Conservation (phyloP, 2,329 filamentous ascomycete species). For the Verruconis gallopava region DNA sequence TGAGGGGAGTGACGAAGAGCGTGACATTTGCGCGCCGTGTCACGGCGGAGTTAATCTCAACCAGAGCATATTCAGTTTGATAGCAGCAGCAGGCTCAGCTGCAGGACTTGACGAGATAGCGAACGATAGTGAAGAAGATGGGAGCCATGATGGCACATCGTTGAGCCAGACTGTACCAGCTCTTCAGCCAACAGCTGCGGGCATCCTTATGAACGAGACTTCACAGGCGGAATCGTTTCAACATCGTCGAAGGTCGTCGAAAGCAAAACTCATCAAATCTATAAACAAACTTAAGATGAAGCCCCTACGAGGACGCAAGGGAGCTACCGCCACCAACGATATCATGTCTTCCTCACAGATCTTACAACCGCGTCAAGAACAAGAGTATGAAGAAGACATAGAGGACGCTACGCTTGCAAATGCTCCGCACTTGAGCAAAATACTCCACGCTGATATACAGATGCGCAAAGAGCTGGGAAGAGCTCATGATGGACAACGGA, state of each 20-base stretch:
- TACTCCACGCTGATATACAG: conserved; percentile 9
- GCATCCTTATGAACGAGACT: conserved; percentile 11
- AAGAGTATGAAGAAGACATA: conserved; percentile 18
- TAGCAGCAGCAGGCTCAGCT: conserved; percentile 73
- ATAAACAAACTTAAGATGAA: conserved; percentile 40
- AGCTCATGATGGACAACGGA: conserved; percentile 2
- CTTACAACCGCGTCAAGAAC: conserved; percentile 17
- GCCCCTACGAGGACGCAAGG: conserved; percentile 20
- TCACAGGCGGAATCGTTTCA: conserved; percentile 10
- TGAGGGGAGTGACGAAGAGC: conserved; percentile 48
- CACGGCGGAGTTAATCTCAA: conserved; percentile 49
- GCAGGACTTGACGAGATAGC: conserved; percentile 67
- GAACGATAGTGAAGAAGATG: conserved; percentile 57
- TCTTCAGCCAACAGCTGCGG: not conserved
- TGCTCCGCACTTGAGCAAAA: conserved; percentile 10
- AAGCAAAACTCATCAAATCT: conserved; percentile 17
- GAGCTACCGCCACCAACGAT: conserved; percentile 32
- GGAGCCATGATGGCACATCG: not conserved
- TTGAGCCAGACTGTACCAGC: conserved; percentile 1
- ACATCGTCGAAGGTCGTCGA: conserved; percentile 11
- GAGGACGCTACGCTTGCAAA: conserved; percentile 18
- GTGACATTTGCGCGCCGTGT: conserved; percentile 46
- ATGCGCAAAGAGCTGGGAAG: conserved; percentile 5
- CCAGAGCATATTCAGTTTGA: conserved; percentile 86
- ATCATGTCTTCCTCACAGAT: conserved; percentile 32